Evolutionary conservation across 192 early-diverging fungal genomes (phyloP).

Genomic region (Thoreauomyces humboldtii): DNA sequence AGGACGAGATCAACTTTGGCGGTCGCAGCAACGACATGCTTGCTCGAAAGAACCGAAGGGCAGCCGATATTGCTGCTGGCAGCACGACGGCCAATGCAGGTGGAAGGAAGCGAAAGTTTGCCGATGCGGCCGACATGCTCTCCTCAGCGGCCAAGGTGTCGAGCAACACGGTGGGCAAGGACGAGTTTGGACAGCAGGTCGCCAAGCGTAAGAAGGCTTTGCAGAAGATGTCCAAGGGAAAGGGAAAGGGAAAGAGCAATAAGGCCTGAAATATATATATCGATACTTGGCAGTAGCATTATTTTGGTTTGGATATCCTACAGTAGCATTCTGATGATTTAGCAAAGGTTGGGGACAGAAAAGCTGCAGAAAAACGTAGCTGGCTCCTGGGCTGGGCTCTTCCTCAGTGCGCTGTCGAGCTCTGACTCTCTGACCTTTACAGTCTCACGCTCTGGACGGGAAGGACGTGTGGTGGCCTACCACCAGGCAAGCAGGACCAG

Average conservation of each 20-base stretch:
- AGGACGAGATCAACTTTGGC: slow-evolving; percentile 14
- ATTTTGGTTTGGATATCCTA: no score
- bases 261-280: no score
- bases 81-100: neutral
- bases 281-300: no score
- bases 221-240: neutral
- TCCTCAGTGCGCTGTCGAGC: no score
- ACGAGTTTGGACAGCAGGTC: slow-evolving; percentile 12
- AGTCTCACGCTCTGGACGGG: no score
- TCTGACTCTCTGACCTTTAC: no score
- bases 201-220: slow-evolving; percentile 9
- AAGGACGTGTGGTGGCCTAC: no score
- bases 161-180: slow-evolving; percentile 1
- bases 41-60: slow-evolving; percentile 16
- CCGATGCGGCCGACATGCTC: slow-evolving; percentile 27
- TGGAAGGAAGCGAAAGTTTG: slow-evolving; percentile 21
- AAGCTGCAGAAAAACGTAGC: no score
- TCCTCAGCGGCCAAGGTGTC: neutral
- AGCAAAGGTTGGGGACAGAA: no score
- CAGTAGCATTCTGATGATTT: no score
- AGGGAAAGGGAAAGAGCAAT: slow-evolving; percentile 4
- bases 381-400: no score
- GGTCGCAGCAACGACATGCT: neutral
- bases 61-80: slow-evolving; percentile 12
- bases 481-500: no score